Evolutionary conservation across 495 filamentous ascomycete genomes (phyloP).

Genomic region (Jackrogersella multiformis): DNA sequence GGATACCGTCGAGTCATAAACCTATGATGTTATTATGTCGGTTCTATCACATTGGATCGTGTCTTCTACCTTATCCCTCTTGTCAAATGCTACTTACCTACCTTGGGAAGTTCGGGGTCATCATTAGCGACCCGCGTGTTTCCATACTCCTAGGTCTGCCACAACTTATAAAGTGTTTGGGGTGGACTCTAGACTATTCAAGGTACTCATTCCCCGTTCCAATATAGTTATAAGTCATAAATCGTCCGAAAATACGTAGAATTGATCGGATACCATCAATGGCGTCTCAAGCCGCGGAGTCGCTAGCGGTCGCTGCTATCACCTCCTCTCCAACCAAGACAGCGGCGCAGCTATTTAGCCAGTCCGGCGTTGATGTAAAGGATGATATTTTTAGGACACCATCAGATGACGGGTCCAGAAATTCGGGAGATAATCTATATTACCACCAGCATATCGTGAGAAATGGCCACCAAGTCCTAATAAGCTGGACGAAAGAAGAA

Average conservation of each 20-base stretch:
- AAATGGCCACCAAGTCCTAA: slow-evolving; percentile 19
- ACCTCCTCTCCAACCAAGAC: slow-evolving; percentile 13
- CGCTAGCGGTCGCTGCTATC: slow-evolving; percentile 19
- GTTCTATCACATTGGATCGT: slow-evolving; percentile 3
- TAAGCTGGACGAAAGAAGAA: slow-evolving; percentile 35
- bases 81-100: not conserved
- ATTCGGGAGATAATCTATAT: slow-evolving; percentile 2
- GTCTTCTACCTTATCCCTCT: not conserved
- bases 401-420: slow-evolving; percentile 17
- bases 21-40: not conserved
- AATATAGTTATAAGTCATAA: not conserved
- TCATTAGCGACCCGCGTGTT: slow-evolving; percentile 4
- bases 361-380: slow-evolving; percentile 6
- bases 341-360: slow-evolving; percentile 8
- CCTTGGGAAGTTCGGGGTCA: slow-evolving; percentile 6
- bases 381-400: slow-evolving; percentile 3
- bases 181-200: not conserved
- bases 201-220: not conserved
- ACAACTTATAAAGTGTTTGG: not conserved
- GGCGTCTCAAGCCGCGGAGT: slow-evolving; percentile 29
- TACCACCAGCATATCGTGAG: slow-evolving; percentile 27
- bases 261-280: not conserved
- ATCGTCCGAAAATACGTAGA: not conserved
- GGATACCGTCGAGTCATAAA: not conserved
- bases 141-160: slow-evolving; percentile 4